Conservation (phyloP, 768 basidiomycete species). For the Hirschioporus abietinus region DNA sequence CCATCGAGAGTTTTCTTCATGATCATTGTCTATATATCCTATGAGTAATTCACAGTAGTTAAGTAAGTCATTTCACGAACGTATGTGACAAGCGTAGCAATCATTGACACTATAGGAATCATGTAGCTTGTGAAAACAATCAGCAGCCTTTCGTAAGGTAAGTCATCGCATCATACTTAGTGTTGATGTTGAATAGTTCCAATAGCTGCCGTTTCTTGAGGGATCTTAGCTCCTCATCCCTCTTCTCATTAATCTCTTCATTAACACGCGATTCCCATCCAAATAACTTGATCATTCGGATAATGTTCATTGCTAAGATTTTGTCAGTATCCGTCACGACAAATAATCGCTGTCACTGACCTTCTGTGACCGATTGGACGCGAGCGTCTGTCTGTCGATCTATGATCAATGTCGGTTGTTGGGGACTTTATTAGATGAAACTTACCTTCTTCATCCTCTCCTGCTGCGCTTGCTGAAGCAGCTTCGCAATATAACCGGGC, state of each 20-base stretch:
- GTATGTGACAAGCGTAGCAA: slow-evolving; percentile 57
- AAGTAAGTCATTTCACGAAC: slow-evolving; percentile 26
- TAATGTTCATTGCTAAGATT: slow-evolving; percentile 26
- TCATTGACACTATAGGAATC: slow-evolving; percentile 62
- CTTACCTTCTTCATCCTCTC: slow-evolving; percentile 36
- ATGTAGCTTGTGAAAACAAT: slow-evolving; percentile 34
- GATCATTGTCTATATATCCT: slow-evolving; percentile 25
- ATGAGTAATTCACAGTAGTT: not conserved
- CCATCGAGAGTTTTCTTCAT: slow-evolving; percentile 33
- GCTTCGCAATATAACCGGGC: slow-evolving; percentile 34
- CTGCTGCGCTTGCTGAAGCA: slow-evolving; percentile 30
- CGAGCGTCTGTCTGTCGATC: slow-evolving; percentile 37
- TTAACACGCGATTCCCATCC: slow-evolving; percentile 42
- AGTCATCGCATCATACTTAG: slow-evolving; percentile 32
- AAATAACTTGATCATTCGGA: slow-evolving; percentile 48
- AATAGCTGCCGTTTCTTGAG: slow-evolving; percentile 50
- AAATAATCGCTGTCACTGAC: slow-evolving; percentile 20
- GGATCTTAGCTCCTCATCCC: slow-evolving; percentile 55
- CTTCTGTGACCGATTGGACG: slow-evolving; percentile 40
- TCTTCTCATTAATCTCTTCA: slow-evolving; percentile 45
- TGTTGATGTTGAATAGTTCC: slow-evolving; percentile 36
- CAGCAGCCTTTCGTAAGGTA: not conserved
- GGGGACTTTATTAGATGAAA: not conserved
- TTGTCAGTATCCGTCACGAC: not conserved
- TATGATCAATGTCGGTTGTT: not conserved